Percentiles rank a stretch among this genome's conserved stretches.
Evolutionary conservation across 225 moss, liverwort and hornwort genomes (phyloP).

Genomic region (Lunularia cruciata): DNA sequence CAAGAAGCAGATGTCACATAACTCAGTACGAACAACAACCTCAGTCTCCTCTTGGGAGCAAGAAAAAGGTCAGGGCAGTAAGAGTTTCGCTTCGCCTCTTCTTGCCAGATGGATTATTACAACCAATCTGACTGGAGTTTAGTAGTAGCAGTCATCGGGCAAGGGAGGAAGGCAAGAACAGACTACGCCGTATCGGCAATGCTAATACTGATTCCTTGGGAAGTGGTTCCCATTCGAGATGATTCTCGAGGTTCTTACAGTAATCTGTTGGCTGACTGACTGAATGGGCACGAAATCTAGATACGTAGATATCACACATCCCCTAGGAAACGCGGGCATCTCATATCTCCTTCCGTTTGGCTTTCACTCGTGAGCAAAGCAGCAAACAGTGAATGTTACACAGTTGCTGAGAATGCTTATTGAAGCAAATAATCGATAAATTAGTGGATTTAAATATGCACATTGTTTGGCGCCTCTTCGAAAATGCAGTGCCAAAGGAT

Average conservation of each 20-base stretch:
- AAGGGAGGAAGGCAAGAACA: too few species aligned
- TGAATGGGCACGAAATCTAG: neutral
- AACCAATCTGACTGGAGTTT: too few species aligned
- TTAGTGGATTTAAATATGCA: slow-evolving; percentile 43
- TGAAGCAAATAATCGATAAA: slow-evolving; percentile 48
- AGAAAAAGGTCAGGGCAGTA: too few species aligned
- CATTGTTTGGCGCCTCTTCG: slow-evolving; percentile 35
- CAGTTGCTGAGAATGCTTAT: slow-evolving; percentile 35
- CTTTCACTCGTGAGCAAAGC: slow-evolving; percentile 26
- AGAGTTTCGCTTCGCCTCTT: too few species aligned
- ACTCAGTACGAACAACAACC: neutral
- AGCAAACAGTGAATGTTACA: slow-evolving; percentile 17
- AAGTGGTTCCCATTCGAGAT: too few species aligned
- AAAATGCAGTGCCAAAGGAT: slow-evolving; percentile 25
- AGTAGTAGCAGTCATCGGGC: too few species aligned
- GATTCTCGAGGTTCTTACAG: too few species aligned
- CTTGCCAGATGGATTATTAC: too few species aligned
- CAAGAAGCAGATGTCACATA: slow-evolving; percentile 6
- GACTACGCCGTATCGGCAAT: too few species aligned
- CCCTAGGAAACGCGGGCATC: slow-evolving; percentile 8
- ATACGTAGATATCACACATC: slow-evolving; percentile 12
- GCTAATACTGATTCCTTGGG: too few species aligned
- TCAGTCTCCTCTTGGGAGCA: too few species aligned
- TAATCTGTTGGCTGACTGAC: neutral
- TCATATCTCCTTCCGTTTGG: slow-evolving; percentile 22